Percentiles rank a stretch among this genome's conserved stretches.
Conservation (phyloP, 1,284 basidiomycete genomes). For the Ustilago hordei region DNA sequence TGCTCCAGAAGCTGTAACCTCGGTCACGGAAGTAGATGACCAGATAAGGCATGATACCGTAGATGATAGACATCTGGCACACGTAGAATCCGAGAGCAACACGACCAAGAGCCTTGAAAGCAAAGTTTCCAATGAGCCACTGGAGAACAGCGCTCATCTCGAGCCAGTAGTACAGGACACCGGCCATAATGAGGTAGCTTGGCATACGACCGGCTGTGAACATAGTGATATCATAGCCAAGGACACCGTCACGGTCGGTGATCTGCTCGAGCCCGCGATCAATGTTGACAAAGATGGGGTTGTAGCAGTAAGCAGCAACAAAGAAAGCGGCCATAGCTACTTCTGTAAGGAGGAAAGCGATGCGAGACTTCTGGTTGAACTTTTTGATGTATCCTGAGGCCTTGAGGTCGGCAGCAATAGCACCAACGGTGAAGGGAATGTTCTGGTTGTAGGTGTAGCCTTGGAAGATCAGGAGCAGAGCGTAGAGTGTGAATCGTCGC, state of each 20-base stretch:
- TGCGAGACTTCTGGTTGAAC: constrained; percentile 70
- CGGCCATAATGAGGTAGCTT: constrained; percentile 48
- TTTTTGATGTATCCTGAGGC: constrained; percentile 70
- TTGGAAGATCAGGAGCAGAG: constrained; percentile 54
- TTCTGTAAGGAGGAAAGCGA: constrained; percentile 67
- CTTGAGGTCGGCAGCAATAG: constrained; percentile 69
- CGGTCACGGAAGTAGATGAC: constrained; percentile 67
- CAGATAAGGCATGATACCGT: constrained; percentile 70
- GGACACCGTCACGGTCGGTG: constrained; percentile 68
- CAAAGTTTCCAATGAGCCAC: constrained; percentile 70
- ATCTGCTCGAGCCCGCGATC: constrained; percentile 64
- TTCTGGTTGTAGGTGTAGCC: constrained; percentile 33
- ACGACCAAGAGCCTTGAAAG: constrained; percentile 71
- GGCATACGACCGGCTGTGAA: constrained; percentile 46
- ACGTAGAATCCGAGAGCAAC: constrained; percentile 71
- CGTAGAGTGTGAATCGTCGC: constrained; percentile 69
- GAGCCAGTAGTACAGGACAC: constrained; percentile 68
- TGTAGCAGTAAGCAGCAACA: constrained; percentile 68
- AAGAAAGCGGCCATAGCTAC: constrained; percentile 66
- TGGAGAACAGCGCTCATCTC: constrained; percentile 70
- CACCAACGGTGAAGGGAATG: constrained; percentile 68
- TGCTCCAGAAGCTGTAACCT: constrained; percentile 69
- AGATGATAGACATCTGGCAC: constrained; percentile 71
- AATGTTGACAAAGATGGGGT: constrained; percentile 65
- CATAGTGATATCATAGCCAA: constrained; percentile 61